phyloP scores from a whole-genome alignment of 108 stramenopile species.

The Cafeteria roenbergensis region DNA sequence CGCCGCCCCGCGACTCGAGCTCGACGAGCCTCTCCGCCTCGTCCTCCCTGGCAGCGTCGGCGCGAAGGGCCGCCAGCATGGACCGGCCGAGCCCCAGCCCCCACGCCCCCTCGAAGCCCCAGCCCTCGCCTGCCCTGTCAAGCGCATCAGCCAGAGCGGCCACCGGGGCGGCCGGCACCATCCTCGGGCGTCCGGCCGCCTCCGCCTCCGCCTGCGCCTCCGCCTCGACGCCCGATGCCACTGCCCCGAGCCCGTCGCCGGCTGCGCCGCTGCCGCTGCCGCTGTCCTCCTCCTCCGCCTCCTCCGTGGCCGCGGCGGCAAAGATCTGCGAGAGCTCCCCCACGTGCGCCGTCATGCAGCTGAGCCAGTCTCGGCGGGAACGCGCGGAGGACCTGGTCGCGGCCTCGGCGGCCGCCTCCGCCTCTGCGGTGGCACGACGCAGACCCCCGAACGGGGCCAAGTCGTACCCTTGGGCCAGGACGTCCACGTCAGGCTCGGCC shows the following conservation, averaged over 20 bases:
- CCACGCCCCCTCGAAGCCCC: background rate
- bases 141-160: background rate
- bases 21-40: background rate
- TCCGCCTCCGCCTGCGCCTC: no score
- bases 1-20: background rate
- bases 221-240: no score
- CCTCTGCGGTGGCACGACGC: background rate
- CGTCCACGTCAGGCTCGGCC: background rate
- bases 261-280: no score
- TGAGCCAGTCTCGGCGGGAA: background rate
- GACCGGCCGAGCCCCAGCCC: background rate
- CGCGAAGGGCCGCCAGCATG: background rate
- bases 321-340: background rate
- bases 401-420: background rate
- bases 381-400: background rate
- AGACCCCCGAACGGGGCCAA: background rate
- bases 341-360: background rate
- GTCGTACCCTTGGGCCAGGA: background rate
- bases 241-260: no score
- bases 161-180: no score
- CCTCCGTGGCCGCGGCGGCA: background rate
- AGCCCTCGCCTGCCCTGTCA: background rate
- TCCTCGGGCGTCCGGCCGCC: no score
- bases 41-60: background rate
- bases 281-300: background rate